Evolutionary conservation across 441 rosid genomes (phyloP), one percentile per base, ranked within the genome.

Genomic region (Euphorbia corollata): DNA sequence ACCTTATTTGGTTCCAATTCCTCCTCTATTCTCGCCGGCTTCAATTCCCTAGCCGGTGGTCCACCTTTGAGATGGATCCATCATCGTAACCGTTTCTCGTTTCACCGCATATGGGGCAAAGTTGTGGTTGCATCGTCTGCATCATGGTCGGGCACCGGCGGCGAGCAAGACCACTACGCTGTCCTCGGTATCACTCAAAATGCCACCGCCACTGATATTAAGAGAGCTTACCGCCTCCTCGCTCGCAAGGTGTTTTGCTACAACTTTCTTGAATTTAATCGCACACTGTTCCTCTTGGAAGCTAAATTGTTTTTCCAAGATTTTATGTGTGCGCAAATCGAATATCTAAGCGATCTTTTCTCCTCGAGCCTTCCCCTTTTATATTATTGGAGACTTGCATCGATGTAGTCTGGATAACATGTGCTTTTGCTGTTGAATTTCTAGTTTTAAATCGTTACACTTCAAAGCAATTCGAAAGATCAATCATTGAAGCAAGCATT

Each of bases 161-260:
- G 87, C 23, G 85, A 78, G 68, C 79, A 75, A 73, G 84, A 85
- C 70, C 92, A 87, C 59, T 89, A 89, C 68, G 78, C 77, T 22
- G 86, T 86, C 43, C 75, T 92, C 58, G 91, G 97, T 16, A 39
- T 90, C 72, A 20, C 79, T 1, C 81, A 78, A 32, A 69, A 62
- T 75, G 87, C 97, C 62, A 74, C 92, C 34, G 63, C 78, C 16
- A 81, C 79, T 12, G 97, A 90, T 68, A 83, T 92, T 64, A 90
- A 90, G 69, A 81, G 73, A 72, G 96, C 97, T 72, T 92, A 85
- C 80, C 98, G 97, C 59, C 78, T 88, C 50, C 91, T 92, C 38
- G 96, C 98, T 61, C 92, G 86, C 59, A 88, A 87, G 96, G 97
- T 85, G 63, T 23, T 39, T 53, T 38, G 36, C 15, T 54, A 15